A percentile compares a stretch with the other conserved stretches of the same genome.
Conservation (phyloP, 768 basidiomycete species). For the Leucogyrophana mollusca region DNA sequence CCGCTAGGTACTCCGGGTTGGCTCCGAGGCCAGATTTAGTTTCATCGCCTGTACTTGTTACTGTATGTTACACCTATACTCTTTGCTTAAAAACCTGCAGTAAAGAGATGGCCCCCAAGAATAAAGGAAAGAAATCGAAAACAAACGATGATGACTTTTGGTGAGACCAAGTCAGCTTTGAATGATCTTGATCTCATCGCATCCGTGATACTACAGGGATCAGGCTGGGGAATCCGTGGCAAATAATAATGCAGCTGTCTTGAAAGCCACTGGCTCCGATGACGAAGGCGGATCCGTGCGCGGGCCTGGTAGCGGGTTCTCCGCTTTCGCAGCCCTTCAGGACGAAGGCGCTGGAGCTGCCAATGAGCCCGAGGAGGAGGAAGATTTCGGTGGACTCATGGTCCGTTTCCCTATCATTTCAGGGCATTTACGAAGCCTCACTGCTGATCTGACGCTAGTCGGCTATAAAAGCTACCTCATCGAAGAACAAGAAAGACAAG, state of each 20-base stretch:
- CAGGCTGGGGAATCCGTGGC: conserved; percentile 58
- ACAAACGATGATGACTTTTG: conserved; percentile 80
- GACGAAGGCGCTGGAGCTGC: conserved; percentile 39
- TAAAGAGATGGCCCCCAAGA: conserved; percentile 50
- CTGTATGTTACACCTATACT: no score
- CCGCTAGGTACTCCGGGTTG: no score
- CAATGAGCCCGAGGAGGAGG: conserved; percentile 53
- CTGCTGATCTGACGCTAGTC: conserved; percentile 41
- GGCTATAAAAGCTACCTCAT: conserved; percentile 53
- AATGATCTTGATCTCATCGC: conserved; percentile 21
- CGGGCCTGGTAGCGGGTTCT: conserved; percentile 39
- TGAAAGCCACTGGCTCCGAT: conserved; percentile 36
- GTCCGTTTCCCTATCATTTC: conserved; percentile 37
- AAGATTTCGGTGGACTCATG: conserved; percentile 77
- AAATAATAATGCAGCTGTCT: conserved; percentile 34
- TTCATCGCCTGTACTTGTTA: no score
- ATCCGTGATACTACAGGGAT: conserved; percentile 45
- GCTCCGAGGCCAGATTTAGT: no score
- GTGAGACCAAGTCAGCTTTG: conserved; percentile 39
- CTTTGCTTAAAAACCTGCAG: not conserved
- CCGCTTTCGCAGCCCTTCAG: conserved; percentile 50
- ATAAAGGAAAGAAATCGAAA: conserved; percentile 88
- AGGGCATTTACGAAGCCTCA: conserved; percentile 5
- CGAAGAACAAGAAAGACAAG: conserved; percentile 56
- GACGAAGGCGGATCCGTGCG: conserved; percentile 35